Conservation (phyloP, 176 grass and related monocot genomes). For the Oropetium thomaeum region DNA sequence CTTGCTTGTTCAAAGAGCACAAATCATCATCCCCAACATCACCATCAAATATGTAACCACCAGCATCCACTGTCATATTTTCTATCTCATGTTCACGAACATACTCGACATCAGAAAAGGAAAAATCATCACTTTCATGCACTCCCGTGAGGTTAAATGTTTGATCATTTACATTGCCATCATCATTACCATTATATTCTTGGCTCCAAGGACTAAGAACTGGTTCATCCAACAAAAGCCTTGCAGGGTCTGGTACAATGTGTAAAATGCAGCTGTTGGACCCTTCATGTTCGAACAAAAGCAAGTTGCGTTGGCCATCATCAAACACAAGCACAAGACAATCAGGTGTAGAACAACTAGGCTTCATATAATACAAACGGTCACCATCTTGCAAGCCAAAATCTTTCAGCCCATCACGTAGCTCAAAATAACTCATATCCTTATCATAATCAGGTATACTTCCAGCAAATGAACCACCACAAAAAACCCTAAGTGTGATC, state of each 20-base stretch:
- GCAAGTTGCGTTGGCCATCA: background rate
- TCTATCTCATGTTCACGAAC: background rate
- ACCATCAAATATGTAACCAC: background rate
- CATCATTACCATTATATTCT: too few species aligned
- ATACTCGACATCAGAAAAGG: background rate
- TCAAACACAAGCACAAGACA: background rate
- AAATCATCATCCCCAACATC: constrained; percentile 7
- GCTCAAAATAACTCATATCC: background rate
- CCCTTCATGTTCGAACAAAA: background rate
- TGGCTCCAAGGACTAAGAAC: background rate
- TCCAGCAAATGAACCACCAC: background rate
- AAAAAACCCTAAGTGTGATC: background rate
- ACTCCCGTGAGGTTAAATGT: background rate
- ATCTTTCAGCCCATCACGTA: background rate
- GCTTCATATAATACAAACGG: background rate
- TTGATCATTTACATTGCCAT: background rate
- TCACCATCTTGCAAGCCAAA: background rate
- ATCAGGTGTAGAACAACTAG: background rate
- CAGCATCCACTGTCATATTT: background rate
- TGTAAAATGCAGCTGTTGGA: background rate
- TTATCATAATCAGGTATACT: background rate
- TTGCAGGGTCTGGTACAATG: background rate
- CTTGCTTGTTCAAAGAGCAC: background rate
- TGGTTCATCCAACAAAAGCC: background rate
- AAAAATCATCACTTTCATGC: background rate